phyloP scores from a whole-genome alignment of 2,329 filamentous ascomycete genomes.

The Annulohypoxylon truncatum region DNA sequence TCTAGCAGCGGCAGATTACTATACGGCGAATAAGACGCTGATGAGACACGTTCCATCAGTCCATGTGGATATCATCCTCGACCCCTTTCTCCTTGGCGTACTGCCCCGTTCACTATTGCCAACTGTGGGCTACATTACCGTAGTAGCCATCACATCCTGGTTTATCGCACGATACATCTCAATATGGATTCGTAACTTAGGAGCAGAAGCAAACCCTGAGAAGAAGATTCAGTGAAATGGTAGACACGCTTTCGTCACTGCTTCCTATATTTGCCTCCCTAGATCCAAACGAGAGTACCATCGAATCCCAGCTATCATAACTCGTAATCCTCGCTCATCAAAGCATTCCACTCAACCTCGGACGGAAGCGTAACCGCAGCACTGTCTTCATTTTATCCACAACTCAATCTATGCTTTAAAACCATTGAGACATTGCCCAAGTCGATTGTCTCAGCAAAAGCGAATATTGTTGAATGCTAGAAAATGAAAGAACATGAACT shows the following conservation, averaged over 20 bases:
- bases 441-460: slow-evolving; percentile 14
- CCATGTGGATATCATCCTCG: slow-evolving; percentile 83
- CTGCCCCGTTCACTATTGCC: slow-evolving; percentile 82
- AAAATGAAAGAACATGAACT: slow-evolving; percentile 30
- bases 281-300: slow-evolving; percentile 37
- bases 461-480: slow-evolving; percentile 29
- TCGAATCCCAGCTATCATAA: slow-evolving; percentile 37
- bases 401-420: slow-evolving; percentile 23
- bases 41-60: slow-evolving; percentile 83
- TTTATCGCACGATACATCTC: slow-evolving; percentile 56
- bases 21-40: slow-evolving; percentile 76
- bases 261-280: slow-evolving; percentile 42
- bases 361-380: slow-evolving; percentile 14
- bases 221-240: slow-evolving; percentile 55
- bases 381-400: slow-evolving; percentile 17
- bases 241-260: slow-evolving; percentile 20
- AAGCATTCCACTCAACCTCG: slow-evolving; percentile 24
- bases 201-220: slow-evolving; percentile 42
- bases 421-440: slow-evolving; percentile 18
- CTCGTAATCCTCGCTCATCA: slow-evolving; percentile 39
- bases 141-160: slow-evolving; percentile 66
- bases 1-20: slow-evolving; percentile 84
- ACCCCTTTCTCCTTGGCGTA: slow-evolving; percentile 84
- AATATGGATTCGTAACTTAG: slow-evolving; percentile 48
- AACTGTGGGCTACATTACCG: slow-evolving; percentile 74